phyloP scores from a whole-genome alignment of 768 basidiomycete genomes.

The Suillus weaverae region DNA sequence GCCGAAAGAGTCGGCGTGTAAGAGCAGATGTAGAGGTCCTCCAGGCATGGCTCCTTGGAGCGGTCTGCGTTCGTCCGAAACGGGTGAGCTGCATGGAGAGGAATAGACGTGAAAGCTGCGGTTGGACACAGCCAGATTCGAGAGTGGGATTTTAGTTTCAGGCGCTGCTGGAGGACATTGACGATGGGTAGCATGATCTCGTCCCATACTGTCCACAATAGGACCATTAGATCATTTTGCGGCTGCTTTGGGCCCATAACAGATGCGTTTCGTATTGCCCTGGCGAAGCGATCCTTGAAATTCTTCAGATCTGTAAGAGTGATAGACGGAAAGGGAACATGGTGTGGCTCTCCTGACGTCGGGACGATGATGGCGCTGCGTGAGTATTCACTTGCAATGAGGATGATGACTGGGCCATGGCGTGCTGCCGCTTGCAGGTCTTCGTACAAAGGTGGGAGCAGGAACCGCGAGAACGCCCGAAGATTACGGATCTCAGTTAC shows the following conservation, averaged over 20 bases:
- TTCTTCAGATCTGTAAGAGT: conserved; percentile 15
- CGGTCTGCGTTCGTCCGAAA: conserved; percentile 19
- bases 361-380: conserved; percentile 18
- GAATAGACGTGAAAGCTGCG: conserved; percentile 9
- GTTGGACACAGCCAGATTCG: conserved; percentile 15
- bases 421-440: conserved; percentile 18
- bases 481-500: conserved; percentile 12
- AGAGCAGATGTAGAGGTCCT: conserved; percentile 13
- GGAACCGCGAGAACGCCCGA: conserved; percentile 17
- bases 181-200: conserved; percentile 2
- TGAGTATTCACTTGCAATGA: conserved; percentile 16
- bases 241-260: conserved; percentile 16
- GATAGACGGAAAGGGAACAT: conserved; percentile 20
- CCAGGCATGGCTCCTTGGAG: neutral
- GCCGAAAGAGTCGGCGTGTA: conserved; percentile 12
- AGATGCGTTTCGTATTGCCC: conserved; percentile 8
- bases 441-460: conserved; percentile 13
- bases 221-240: conserved; percentile 1
- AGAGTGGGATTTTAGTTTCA: neutral
- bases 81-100: conserved; percentile 26
- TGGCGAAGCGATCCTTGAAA: conserved; percentile 12
- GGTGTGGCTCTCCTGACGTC: neutral
- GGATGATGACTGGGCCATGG: conserved; percentile 20
- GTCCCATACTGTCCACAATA: conserved; percentile 6
- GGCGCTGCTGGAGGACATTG: neutral